Evolutionary conservation across 768 basidiomycete species (phyloP), one percentile per base, ranked within the genome.

Genomic region (Tulasnella sp.): DNA sequence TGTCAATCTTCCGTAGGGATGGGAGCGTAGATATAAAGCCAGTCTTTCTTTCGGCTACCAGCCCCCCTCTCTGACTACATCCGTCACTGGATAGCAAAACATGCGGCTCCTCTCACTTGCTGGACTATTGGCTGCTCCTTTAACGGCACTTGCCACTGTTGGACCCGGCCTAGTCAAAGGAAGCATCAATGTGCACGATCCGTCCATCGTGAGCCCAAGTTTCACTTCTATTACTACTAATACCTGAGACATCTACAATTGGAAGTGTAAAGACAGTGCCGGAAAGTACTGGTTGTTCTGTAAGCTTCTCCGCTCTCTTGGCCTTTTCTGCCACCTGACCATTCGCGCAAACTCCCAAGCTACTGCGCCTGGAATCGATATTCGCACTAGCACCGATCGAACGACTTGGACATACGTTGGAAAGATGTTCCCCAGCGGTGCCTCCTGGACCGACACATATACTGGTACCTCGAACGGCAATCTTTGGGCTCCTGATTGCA

Each of bases 381-480:
- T 86, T 71, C 80, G 82, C 36, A 86, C 85, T 0, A 85, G 84
- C 1, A 80, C 80, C 11, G 85, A 86, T 75, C 80, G 84, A 19
- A 83, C 78, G 37, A 72, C 26, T 19, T 86, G 84, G 84, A 84
- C 83, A 7, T 75, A 80, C 29, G 76, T 79, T 17, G 86, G 85
- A 16, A 77, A 75, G 14, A 84, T 87, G 14, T 87, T 81, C 80
- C 84, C 85, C 29, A 81, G 81, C 73, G 85, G 84, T 42, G 84
- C 84, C 6, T 76, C 81, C 42, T 85, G 84, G 84, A 85, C 85
- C 2, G 81, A 86, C 75, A 35, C 77, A 59, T 86, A 82, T 76
- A 86, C 85, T 44, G 81, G 81, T n/a, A 84, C 80, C 0, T 79
- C 79, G 3, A 83, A 85, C 73, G 85, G 83, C 75, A 72, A 72